phyloP scores from a whole-genome alignment of 2,329 filamentous ascomycete genomes.

The Xylariales sp. region DNA sequence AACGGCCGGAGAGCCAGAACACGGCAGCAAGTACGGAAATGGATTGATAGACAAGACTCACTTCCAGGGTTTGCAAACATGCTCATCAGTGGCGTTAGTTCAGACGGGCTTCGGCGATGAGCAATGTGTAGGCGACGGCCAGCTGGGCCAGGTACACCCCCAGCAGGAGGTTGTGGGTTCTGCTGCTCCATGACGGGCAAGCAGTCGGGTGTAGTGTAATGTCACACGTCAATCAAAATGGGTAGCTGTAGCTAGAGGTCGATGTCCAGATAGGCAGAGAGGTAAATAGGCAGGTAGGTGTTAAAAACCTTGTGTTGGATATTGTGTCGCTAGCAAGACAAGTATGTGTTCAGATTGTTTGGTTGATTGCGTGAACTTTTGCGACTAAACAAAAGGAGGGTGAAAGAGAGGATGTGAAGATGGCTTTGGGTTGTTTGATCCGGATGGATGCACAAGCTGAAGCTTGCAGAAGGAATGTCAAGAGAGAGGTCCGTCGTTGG shows the following conservation, averaged over 20 bases:
- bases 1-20: too few relatives aligned
- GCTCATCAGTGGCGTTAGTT: conserved; percentile 97
- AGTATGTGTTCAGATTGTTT: conserved; percentile 19
- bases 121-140: conserved; percentile 95
- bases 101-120: conserved; percentile 92
- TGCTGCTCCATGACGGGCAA: conserved; percentile 60
- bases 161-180: conserved; percentile 43
- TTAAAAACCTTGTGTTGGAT: neutral
- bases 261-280: conserved; percentile 9
- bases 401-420: conserved; percentile 38
- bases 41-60: conserved; percentile 51
- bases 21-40: too few relatives aligned
- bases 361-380: conserved; percentile 28
- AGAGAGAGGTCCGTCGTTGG: conserved; percentile 17
- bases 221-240: conserved; percentile 39
- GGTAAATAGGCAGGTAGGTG: neutral
- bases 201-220: conserved; percentile 27
- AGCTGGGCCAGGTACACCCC: conserved; percentile 65
- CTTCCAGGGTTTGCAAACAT: conserved; percentile 66
- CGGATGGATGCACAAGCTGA: too few relatives aligned
- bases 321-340: conserved; percentile 16
- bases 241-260: conserved; percentile 3
- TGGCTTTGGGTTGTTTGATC: conserved; percentile 33
- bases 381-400: conserved; percentile 34
- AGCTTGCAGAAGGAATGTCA: conserved; percentile 29